Conservation (phyloP, 148 eudicot genomes). For the Heliosperma pusillum region DNA sequence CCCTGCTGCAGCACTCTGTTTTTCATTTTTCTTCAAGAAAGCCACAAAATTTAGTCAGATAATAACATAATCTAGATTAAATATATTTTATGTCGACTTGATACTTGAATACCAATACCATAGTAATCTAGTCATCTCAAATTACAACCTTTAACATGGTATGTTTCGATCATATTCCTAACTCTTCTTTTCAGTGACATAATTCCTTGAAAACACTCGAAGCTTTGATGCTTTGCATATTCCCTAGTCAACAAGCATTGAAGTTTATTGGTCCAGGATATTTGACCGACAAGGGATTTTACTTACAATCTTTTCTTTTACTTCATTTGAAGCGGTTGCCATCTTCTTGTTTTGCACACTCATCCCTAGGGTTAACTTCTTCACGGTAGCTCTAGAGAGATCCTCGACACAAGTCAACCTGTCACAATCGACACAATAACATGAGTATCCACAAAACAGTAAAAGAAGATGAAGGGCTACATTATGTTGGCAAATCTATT, state of each 20-base stretch:
- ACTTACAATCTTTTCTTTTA: slow-evolving; percentile 74
- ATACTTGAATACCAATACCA: neutral
- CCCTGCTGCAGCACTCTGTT: slow-evolving; percentile 73
- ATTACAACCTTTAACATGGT: neutral
- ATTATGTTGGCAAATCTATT: neutral
- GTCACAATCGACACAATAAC: slow-evolving; percentile 16
- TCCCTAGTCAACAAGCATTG: neutral
- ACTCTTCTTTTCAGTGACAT: neutral
- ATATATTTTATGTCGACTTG: neutral
- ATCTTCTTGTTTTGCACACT: slow-evolving; percentile 72
- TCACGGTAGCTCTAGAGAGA: slow-evolving; percentile 66
- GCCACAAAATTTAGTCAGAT: neutral
- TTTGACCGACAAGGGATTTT: neutral
- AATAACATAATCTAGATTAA: neutral
- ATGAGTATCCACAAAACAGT: neutral
- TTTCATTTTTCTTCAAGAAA: slow-evolving; percentile 63
- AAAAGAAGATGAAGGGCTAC: neutral
- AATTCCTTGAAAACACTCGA: neutral
- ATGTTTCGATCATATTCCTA: neutral
- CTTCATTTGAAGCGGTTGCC: slow-evolving; percentile 80
- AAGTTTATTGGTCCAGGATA: neutral
- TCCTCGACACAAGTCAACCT: slow-evolving; percentile 87
- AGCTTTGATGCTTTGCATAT: neutral
- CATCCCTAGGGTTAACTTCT: slow-evolving; percentile 85
- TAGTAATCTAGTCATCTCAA: neutral